Evolutionary conservation across 176 grass and related monocot genomes (phyloP), one percentile per base, ranked within the genome.

Genomic region (Aegilops sharonensis): DNA sequence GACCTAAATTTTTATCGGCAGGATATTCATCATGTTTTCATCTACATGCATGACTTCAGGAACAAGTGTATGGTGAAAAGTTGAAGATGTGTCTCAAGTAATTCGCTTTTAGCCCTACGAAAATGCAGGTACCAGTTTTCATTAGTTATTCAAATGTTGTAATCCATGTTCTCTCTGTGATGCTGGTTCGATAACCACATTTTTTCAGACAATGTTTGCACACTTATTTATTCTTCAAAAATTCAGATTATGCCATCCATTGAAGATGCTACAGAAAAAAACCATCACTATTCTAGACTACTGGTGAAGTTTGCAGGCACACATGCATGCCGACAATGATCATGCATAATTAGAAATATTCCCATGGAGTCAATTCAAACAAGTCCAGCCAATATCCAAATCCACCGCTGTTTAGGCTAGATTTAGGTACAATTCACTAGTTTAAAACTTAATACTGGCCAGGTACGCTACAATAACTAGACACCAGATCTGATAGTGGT

Each of bases 291-390:
- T 64, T 37, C 40, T 79, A 72, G 24, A 64, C 34, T 79, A 61
- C 18, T 78, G 78, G 78, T 7, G 43, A 56, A 64, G 21, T 54
- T 25, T 20, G 23, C 37, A 72, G 18, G 31, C 67, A 86, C 39
- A 72, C 35, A 79, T 83, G 66, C 13, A 83, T 66, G 40, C 10
- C 11, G 40, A 29, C 68, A 63, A 86, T 84, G 30, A 74, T 32
- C 59, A 74, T 79, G 59, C 59, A 74, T 34, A 68, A 11, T 68
- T 75, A 68, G n/a, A 3, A 18, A 68, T 60, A 81, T 67, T 66
- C 4, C 63, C 72, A 78, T 75, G 59, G 17, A 68, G 36, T 75
- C 57, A 45, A 54, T 79, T 71, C 72, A 83, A 35, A 62, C 72
- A 89, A 73, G 60, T 59, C 50, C 21, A 50, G 62, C 37, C n/a